A percentile compares a stretch with the other conserved stretches of the same genome.
Evolutionary conservation across 768 basidiomycete genomes (phyloP).

Genomic region (Tulasnella sp.): DNA sequence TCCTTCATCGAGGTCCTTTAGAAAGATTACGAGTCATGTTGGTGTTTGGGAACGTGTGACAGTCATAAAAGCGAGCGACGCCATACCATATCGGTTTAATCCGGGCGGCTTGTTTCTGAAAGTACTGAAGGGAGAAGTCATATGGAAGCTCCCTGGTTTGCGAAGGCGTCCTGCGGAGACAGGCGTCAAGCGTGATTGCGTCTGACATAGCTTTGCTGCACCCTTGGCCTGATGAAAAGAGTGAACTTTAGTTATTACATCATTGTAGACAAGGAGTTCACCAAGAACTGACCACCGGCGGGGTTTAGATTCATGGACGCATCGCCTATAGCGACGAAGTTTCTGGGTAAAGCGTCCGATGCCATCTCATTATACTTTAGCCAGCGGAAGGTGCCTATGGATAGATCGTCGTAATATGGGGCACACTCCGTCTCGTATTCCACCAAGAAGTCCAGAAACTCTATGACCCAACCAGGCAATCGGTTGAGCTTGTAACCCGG

Average conservation of each 20-base stretch:
- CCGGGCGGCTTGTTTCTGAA: not conserved
- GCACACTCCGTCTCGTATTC: not conserved
- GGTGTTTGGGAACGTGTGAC: no score
- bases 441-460: not conserved
- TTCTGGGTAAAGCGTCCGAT: not conserved
- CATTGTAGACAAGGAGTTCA: no score
- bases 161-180: not conserved
- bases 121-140: not conserved
- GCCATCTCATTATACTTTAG: not conserved
- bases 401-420: not conserved
- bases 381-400: not conserved
- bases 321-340: not conserved
- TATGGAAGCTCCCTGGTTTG: not conserved
- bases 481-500: not conserved
- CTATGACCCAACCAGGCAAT: not conserved
- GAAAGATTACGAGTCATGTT: no score
- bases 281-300: not conserved
- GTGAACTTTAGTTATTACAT: no score
- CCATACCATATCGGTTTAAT: not conserved
- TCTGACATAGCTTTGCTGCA: not conserved
- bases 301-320: not conserved
- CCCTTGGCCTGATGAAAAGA: not conserved
- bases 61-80: no score
- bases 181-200: not conserved
- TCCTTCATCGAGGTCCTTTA: not conserved